phyloP scores from a whole-genome alignment of 129 eudicot genomes.

The Helichrysum umbraculigerum region DNA sequence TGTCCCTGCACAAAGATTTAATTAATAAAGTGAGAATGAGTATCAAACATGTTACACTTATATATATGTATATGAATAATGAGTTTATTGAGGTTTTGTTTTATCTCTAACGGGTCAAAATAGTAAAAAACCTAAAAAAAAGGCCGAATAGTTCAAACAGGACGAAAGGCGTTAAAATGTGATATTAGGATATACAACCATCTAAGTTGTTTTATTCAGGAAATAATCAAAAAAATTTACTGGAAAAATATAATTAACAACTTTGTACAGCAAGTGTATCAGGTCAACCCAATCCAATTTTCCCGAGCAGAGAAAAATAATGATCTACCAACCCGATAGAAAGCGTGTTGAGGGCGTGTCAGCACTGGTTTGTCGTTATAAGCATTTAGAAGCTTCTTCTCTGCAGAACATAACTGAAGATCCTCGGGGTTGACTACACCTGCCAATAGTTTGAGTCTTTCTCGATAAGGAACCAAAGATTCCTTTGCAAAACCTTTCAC shows the following conservation, averaged over 20 bases:
- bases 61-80: neutral
- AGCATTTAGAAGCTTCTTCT: slow-evolving; percentile 70
- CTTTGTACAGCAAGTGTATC: neutral
- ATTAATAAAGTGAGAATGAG: neutral
- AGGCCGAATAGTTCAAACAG: neutral
- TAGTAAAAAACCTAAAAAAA: too few species aligned
- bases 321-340: slow-evolving; percentile 49
- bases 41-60: neutral
- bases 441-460: slow-evolving; percentile 76
- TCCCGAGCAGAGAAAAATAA: neutral
- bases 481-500: slow-evolving; percentile 70
- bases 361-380: slow-evolving; percentile 83
- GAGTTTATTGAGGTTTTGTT: neutral
- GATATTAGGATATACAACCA: too few species aligned
- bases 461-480: slow-evolving; percentile 73
- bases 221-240: too few species aligned
- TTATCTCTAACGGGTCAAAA: too few species aligned
- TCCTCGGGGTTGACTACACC: slow-evolving; percentile 86
- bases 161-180: neutral
- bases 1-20: slow-evolving; percentile 45
- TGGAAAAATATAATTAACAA: too few species aligned
- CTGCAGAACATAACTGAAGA: slow-evolving; percentile 71
- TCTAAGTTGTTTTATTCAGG: neutral
- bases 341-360: slow-evolving; percentile 85
- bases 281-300: neutral